Evolutionary conservation across 495 filamentous ascomycete species (phyloP).

Genomic region (Penicillium psychrofluorescens): DNA sequence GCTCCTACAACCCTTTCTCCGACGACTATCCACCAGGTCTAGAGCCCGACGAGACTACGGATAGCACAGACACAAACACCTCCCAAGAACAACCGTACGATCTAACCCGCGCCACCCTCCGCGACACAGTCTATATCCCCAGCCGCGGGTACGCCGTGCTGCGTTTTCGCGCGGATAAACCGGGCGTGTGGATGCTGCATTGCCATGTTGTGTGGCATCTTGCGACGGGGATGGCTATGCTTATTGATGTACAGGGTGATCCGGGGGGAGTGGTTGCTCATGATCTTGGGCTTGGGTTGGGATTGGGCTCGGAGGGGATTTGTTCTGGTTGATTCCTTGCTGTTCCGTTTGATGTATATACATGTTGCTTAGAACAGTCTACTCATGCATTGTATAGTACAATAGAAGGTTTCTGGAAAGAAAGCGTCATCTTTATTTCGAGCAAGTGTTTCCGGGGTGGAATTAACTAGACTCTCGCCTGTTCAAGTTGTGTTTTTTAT

Average conservation of each 20-base stretch:
- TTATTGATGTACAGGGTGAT: conserved; percentile 24
- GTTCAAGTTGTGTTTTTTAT: too few species aligned
- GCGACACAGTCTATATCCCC: conserved; percentile 53
- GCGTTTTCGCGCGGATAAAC: conserved; percentile 60
- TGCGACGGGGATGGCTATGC: conserved; percentile 39
- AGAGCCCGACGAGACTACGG: not conserved
- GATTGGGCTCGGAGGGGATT: not conserved
- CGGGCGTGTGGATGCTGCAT: conserved; percentile 50
- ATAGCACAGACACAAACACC: not conserved
- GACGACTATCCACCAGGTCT: conserved; percentile 22
- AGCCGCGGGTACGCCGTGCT: conserved; percentile 54
- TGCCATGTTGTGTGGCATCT: conserved; percentile 66
- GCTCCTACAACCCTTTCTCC: conserved; percentile 39
- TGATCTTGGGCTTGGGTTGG: not conserved
- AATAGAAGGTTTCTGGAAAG: too few species aligned
- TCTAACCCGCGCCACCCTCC: conserved; percentile 19
- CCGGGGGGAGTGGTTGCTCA: conserved; percentile 11
- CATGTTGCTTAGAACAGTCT: too few species aligned
- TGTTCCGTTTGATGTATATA: not conserved
- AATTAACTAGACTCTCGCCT: too few species aligned
- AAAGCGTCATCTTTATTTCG: too few species aligned
- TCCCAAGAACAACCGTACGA: conserved; percentile 10
- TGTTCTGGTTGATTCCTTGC: not conserved
- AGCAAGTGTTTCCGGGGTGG: too few species aligned
- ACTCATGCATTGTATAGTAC: too few species aligned